Percentiles rank a stretch among this genome's conserved stretches.
These are phyloP conservation scores for Cercophora samala DNA, from an alignment of 495 filamentous ascomycete species.

Conservation along the genomic window DNA sequence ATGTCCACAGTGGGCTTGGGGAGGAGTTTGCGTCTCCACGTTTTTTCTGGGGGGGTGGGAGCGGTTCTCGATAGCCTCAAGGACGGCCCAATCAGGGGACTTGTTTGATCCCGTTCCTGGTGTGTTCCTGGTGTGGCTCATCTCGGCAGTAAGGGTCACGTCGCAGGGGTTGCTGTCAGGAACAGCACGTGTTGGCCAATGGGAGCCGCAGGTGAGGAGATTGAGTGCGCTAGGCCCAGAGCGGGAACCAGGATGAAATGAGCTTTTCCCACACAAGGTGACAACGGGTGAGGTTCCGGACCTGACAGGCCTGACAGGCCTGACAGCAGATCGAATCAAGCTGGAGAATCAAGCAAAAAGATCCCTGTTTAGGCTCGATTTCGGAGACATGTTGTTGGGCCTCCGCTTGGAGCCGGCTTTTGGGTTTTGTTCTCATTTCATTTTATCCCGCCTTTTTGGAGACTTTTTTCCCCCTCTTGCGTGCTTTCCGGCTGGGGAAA, in stretches of 20 bases:
- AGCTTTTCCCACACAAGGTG: neutral
- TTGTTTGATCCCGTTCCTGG: conserved; percentile 14
- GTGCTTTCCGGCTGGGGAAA: neutral
- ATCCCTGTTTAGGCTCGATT: neutral
- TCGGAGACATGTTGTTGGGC: neutral
- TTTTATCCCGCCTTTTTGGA: neutral
- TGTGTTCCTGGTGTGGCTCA: conserved; percentile 12
- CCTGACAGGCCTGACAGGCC: neutral
- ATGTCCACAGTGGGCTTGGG: neutral
- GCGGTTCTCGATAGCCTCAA: conserved; percentile 18
- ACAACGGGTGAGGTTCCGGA: neutral
- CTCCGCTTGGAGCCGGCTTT: neutral
- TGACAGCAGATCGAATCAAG: neutral
- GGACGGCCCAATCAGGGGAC: conserved; percentile 19
- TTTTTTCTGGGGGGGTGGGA: conserved; percentile 13
- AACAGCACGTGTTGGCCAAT: conserved; percentile 13
- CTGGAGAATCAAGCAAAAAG: neutral
- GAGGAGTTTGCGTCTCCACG: conserved; percentile 6
- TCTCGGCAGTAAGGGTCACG: conserved; percentile 21
- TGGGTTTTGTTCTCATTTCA: neutral
- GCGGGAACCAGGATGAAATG: conserved; percentile 1
- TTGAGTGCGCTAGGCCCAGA: conserved; percentile 7
- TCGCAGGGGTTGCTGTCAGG: conserved; percentile 18
- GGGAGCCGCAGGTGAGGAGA: conserved; percentile 9
- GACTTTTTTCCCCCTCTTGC: neutral